phyloP scores from a whole-genome alignment of 1,284 basidiomycete genomes.

The Ganoderma resinaceum region DNA sequence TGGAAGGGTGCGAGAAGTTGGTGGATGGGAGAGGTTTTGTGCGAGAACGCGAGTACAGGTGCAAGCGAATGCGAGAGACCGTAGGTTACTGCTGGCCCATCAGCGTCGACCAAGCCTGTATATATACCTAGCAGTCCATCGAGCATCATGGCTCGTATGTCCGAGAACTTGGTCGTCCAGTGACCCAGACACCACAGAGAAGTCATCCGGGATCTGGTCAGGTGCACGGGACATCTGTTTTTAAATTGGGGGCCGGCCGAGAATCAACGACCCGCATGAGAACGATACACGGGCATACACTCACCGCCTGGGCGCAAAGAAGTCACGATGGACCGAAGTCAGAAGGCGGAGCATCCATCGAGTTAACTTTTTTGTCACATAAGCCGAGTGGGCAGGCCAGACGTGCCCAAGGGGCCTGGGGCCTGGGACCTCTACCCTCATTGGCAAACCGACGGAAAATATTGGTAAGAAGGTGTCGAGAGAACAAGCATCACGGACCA shows the following conservation, averaged over 20 bases:
- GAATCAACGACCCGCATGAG: slow-evolving; percentile 16
- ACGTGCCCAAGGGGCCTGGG: not conserved
- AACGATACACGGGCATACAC: slow-evolving; percentile 23
- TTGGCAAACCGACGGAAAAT: not conserved
- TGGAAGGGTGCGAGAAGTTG: not conserved
- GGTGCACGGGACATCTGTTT: slow-evolving; percentile 14
- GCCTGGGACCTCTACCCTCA: not conserved
- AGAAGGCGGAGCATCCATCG: slow-evolving; percentile 14
- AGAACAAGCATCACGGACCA: not conserved
- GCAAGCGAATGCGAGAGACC: not conserved
- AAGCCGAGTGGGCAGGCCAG: not conserved
- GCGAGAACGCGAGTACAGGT: not conserved
- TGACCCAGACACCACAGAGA: slow-evolving; percentile 9
- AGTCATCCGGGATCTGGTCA: slow-evolving; percentile 4
- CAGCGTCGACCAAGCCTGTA: not conserved
- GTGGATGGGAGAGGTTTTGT: not conserved
- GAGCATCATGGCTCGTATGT: not conserved
- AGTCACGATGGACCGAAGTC: not conserved
- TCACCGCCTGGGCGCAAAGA: slow-evolving; percentile 20
- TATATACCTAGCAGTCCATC: slow-evolving; percentile 16
- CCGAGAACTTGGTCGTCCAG: not conserved
- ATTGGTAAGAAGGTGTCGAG: not conserved
- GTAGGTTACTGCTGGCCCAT: slow-evolving; percentile 17
- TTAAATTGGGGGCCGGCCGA: slow-evolving; percentile 4
- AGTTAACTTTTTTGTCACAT: slow-evolving; percentile 9